Evolutionary conservation across 805 yeast genomes (phyloP), one percentile per base, ranked within the genome.

Genomic region (Clavispora phyllophila): DNA sequence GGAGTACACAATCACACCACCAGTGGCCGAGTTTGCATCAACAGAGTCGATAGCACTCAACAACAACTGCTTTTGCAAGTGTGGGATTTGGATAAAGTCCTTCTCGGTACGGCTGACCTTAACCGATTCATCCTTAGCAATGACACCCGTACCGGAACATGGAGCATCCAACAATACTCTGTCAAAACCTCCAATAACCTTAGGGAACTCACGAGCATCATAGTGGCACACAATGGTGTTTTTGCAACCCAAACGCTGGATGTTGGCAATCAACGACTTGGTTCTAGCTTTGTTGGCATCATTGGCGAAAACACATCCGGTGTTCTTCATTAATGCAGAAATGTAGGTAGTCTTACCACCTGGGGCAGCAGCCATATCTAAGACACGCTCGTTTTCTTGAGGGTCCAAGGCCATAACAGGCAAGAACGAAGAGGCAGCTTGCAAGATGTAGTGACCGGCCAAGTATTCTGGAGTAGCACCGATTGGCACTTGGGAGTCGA

Each of bases 301-400:
- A 65, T 93, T 93, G 41, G 99, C 99, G 63, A 93, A 90, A 18
- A 93, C 87, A 64, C 91, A 82, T 22, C 99, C 99, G 1, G 99
- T 93, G 66, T 93, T 93, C 62, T 93, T 93, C 98, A 93, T 93
- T 69, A 91, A 66, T 1, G 99, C 97, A 28, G 96, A 81, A 41
- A 91, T 79, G 62, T 88, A 90, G 2, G 99, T 91, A 17, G 97
- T 88, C 62, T 91, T 91, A 68, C 99, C 99, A 72, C 99, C 99
- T 51, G 99, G 99, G 23, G 99, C 97, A 47, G 99, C 95, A 37
- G 99, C 98, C 99, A 93, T 93, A 70, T 93, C 99, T 49, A 93
- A 73, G 32, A 93, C 76, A 59, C 99, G 84, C 71, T 93, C 99
- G 61, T 86, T 82, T 66, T 89, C 97, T 63, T 89, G 95, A n/a